Base-by-base conservation (phyloP, 2,329 filamentous ascomycete genomes). In the Aspergillus sp. region DNA sequence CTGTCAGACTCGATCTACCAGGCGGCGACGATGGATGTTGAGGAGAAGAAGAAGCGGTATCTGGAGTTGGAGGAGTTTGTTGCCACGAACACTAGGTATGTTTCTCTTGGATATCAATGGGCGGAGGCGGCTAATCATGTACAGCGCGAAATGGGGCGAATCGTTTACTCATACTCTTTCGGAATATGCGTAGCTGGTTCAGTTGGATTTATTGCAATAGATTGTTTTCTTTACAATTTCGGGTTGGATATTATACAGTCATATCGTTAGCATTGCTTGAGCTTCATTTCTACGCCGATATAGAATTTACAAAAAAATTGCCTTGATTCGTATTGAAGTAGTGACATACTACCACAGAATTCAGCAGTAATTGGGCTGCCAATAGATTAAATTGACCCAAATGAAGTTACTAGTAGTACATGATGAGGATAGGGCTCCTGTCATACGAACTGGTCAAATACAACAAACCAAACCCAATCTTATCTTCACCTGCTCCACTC, bases 11-110 rank as follows among this genome's bases (percentile, higher is more conserved):
- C 91, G 3, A 90, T 97, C 59, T 87, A 95, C 71, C 88, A 92
- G 57, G 90, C 91, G 17, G 88, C 96, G 46, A 95, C 89, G 52
- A 96, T 97, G 89, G 86, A 86, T 42, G 84, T 89, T 5, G 90
- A 93, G 73, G 88, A 93, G 77, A 86, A 91, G 48, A 85, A 87
- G 64, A 80, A 84, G 58, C 93, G 95, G 74, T 96, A 90, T 77
- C 84, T 89, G 73, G 93, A 93, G 75, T 81, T 97, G 47, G 88
- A 91, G 68, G 86, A 89, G 70, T 97, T 97, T 71, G 89, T 97
- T 57, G 90, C 92, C 76, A 93, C 93, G 77, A 96, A 96, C 77
- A 97, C 93, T 0, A 95, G 82, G 82, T 83, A 68, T 62, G 76
- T 60, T 42, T 33, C 34, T 12, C 9, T 30, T 30, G 22, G 56